Conservation (phyloP, 805 yeast species). For the Sugiyamaella chiloensis region DNA sequence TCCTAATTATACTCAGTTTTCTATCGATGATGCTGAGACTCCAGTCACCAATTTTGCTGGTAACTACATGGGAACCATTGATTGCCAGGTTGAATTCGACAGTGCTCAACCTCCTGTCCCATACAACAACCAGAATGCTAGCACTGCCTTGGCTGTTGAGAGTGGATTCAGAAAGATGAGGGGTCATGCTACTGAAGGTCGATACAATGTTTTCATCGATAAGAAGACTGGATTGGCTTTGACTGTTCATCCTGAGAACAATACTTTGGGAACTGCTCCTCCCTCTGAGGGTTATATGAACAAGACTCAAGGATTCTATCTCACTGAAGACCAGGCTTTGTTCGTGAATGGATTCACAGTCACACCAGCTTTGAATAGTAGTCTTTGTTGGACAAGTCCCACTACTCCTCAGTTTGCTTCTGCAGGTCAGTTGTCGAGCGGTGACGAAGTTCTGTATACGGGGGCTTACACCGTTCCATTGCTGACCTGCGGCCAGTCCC, state of each 20-base stretch:
- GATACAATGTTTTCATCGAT: constrained; percentile 23
- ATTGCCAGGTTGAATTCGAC: constrained; percentile 16
- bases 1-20: constrained; percentile 18
- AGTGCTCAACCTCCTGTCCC: constrained; percentile 23
- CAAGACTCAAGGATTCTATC: constrained; percentile 9
- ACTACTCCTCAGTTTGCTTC: constrained; percentile 9
- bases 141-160: constrained; percentile 22
- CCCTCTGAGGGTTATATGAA: constrained; percentile 5
- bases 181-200: constrained; percentile 28
- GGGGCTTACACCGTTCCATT: constrained; percentile 10
- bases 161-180: constrained; percentile 24
- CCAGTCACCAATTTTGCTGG: constrained; percentile 12
- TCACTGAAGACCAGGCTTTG: constrained; percentile 7
- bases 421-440: constrained; percentile 3
- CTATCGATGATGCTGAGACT: constrained; percentile 14
- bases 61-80: constrained; percentile 3
- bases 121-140: constrained; percentile 22
- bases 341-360: constrained; percentile 7
- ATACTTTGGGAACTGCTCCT: constrained; percentile 4
- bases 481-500: constrained; percentile 5
- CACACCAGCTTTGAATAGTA: constrained; percentile 3
- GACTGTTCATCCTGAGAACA: constrained; percentile 1
- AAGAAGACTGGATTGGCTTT: constrained; percentile 12
- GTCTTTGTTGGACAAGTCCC: constrained; percentile 10
- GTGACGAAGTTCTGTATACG: constrained; percentile 3